Evolutionary conservation across 148 eudicot genomes (phyloP), one percentile per base, ranked within the genome.

Genomic region (Camellia lanceoleosa): DNA sequence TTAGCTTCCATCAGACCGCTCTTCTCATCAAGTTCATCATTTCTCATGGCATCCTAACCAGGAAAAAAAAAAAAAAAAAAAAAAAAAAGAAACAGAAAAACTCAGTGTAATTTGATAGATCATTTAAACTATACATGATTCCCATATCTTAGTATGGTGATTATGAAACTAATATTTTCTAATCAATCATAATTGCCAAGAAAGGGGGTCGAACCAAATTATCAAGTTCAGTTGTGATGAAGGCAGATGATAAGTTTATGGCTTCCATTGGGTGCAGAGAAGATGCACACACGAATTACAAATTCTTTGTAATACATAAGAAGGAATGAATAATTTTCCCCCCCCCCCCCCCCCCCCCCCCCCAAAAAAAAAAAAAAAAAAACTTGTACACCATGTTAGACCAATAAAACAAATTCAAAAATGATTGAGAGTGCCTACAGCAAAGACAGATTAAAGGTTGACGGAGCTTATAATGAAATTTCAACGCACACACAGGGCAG

Each of bases 11-110:
- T 23, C 70, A 59, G 66, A 76, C 86, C 86, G 19, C 85, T 86
- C 82, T 81, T 85, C 86, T 90, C 85, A 38, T 90, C 98, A 12
- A 88, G 82, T 81, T 94, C 97, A 58, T 92, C 98, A 7, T 82
- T 85, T 78, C 88, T 89, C 80, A 71, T 85, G 14, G 90, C 88
- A 62, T 78, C 90, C 98, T 94, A 78, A 80, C 74, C 51, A 78
- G 74, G 38, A 30, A 30, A 30, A 30, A 30, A 30, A 30, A 30
- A 30, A 30, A n/a, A n/a, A n/a, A n/a, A n/a, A n/a, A 30, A 30
- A 30, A 30, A 30, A 30, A 30, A 30, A 30, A 30, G 38, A 30
- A 30, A 30, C 38, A 30, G 38, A 1, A 30, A 58, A 47, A 74
- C 16, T 42, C 4, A n/a, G 18, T 49, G 63, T 30, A 41, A 2